Evolutionary conservation across 495 filamentous ascomycete genomes (phyloP).

Genomic region (Thozetella sp.): DNA sequence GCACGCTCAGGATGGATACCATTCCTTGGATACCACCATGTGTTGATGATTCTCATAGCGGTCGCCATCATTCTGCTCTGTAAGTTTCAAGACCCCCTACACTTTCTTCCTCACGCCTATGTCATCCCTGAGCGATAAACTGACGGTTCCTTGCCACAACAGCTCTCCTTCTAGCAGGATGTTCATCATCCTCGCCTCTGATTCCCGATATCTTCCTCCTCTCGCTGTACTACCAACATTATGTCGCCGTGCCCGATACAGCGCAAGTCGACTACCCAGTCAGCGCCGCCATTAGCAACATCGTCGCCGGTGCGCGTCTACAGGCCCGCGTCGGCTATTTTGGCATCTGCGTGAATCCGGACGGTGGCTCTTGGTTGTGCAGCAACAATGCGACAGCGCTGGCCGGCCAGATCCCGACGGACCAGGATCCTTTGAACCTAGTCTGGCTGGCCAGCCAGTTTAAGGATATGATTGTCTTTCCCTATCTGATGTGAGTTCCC

Average conservation of each 20-base stretch:
- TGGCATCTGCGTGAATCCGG: conserved; percentile 75
- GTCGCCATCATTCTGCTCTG: conserved; percentile 93
- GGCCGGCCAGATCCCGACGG: conserved; percentile 65
- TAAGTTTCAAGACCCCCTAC: conserved; percentile 48
- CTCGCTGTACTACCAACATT: conserved; percentile 70
- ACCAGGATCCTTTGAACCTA: conserved; percentile 79
- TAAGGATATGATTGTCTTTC: conserved; percentile 81
- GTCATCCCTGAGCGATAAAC: neutral
- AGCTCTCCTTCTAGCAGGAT: conserved; percentile 80
- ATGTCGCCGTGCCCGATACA: conserved; percentile 65
- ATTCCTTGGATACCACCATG: conserved; percentile 97
- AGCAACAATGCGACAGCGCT: conserved; percentile 77
- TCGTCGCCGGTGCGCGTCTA: conserved; percentile 66
- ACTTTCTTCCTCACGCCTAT: conserved; percentile 1
- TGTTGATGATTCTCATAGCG: conserved; percentile 96
- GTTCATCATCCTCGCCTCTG: conserved; percentile 73
- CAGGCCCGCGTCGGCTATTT: conserved; percentile 72
- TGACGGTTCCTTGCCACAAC: neutral
- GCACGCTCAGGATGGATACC: conserved; percentile 88
- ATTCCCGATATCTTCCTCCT: conserved; percentile 83
- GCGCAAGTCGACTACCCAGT: conserved; percentile 86
- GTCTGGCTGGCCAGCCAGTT: conserved; percentile 81
- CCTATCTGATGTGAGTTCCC: conserved; percentile 66
- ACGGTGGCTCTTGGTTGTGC: conserved; percentile 73
- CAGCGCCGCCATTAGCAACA: conserved; percentile 71